phyloP scores from a whole-genome alignment of 257 asterid genomes.

The Solanum acaule region DNA sequence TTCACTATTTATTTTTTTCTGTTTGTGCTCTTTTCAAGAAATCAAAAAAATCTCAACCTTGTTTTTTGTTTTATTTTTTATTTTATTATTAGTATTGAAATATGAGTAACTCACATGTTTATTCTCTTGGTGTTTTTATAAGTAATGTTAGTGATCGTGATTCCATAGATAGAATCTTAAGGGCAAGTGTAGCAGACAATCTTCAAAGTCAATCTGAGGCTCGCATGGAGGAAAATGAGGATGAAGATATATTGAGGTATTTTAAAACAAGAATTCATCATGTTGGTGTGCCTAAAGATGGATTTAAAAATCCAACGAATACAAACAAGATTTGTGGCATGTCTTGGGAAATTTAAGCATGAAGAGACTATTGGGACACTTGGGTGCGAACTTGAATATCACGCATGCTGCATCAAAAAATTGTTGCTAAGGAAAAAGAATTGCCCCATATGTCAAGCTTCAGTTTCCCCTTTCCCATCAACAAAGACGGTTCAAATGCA shows the following conservation, averaged over 20 bases:
- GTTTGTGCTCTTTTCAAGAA: neutral
- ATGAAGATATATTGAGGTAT: neutral
- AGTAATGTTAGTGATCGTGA: neutral
- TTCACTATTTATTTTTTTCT: neutral
- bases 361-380: neutral
- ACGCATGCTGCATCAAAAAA: neutral
- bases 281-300: neutral
- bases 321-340: neutral
- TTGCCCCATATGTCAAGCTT: neutral
- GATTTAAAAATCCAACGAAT: neutral
- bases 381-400: neutral
- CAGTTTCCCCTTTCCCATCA: neutral
- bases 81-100: neutral
- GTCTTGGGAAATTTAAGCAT: neutral
- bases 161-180: neutral
- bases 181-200: neutral
- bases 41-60: neutral
- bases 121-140: neutral
- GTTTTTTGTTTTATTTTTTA: neutral
- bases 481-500: neutral
- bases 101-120: neutral
- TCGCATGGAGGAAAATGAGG: neutral
- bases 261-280: neutral
- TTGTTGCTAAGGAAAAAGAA: neutral
- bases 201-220: neutral